These are phyloP conservation scores for Aspergillus ellipticus DNA, from an alignment of 495 filamentous ascomycete genomes.

Conservation along the genomic window DNA sequence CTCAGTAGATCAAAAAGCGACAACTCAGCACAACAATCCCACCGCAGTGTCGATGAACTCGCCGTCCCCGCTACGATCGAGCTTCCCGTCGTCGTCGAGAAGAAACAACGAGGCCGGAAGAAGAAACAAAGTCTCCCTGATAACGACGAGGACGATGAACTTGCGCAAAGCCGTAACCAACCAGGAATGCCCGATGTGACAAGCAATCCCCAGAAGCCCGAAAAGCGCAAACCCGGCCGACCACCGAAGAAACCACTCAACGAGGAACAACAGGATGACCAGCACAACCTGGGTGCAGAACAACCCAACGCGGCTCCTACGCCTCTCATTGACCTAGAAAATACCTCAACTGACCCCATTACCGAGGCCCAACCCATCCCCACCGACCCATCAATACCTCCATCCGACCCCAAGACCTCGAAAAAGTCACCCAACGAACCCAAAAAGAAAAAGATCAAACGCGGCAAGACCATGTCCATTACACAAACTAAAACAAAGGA, in stretches of 20 bases:
- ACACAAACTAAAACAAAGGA: slow-evolving; percentile 24
- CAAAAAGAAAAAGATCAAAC: slow-evolving; percentile 40
- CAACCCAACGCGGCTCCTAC: neutral
- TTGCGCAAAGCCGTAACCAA: slow-evolving; percentile 10
- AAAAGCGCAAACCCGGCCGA: slow-evolving; percentile 23
- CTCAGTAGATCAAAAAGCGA: slow-evolving; percentile 26
- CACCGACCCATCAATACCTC: slow-evolving; percentile 7
- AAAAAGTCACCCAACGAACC: slow-evolving; percentile 18
- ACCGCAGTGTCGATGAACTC: slow-evolving; percentile 30
- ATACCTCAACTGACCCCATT: neutral
- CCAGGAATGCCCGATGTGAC: neutral
- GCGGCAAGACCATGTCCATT: slow-evolving; percentile 35
- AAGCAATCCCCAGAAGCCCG: slow-evolving; percentile 4
- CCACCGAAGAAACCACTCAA: slow-evolving; percentile 19
- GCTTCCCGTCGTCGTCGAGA: slow-evolving; percentile 24
- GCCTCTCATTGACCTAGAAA: neutral
- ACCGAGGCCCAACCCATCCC: neutral
- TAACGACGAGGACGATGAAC: slow-evolving; percentile 32
- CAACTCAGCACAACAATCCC: slow-evolving; percentile 19
- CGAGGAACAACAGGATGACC: neutral
- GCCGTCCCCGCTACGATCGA: slow-evolving; percentile 22
- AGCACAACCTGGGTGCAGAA: neutral
- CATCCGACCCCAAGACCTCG: neutral
- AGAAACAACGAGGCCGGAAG: slow-evolving; percentile 29
- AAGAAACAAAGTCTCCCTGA: slow-evolving; percentile 29